Conservation (phyloP, 2,329 filamentous ascomycete species). For the Bimuria novae-zelandiae region DNA sequence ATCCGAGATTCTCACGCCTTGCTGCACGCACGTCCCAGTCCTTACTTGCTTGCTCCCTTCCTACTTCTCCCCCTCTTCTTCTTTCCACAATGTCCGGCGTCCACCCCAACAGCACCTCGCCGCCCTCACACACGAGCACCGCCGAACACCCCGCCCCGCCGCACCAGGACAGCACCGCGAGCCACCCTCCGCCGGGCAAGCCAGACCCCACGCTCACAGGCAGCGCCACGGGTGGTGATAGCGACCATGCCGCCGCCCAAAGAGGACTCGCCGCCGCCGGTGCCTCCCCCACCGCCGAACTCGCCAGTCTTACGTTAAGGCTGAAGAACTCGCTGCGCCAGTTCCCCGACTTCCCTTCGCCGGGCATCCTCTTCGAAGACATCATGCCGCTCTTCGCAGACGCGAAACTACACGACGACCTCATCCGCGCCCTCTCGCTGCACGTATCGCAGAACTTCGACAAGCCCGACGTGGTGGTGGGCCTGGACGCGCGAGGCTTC, state of each 20-base stretch:
- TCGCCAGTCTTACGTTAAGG: slow-evolving; percentile 63
- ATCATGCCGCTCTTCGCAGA: slow-evolving; percentile 95
- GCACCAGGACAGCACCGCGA: slow-evolving; percentile 31
- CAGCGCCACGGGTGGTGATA: slow-evolving; percentile 15
- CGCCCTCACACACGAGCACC: slow-evolving; percentile 25
- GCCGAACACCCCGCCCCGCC: slow-evolving; percentile 22
- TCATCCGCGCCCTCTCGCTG: slow-evolving; percentile 84
- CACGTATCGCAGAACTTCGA: slow-evolving; percentile 71
- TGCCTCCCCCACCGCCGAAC: slow-evolving; percentile 58
- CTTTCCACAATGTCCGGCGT: slow-evolving; percentile 37
- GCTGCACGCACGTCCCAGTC: slow-evolving; percentile 16
- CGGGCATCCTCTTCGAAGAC: slow-evolving; percentile 95
- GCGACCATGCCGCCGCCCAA: slow-evolving; percentile 50
- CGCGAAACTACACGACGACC: slow-evolving; percentile 70
- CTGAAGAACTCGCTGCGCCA: slow-evolving; percentile 76
- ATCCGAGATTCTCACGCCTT: slow-evolving; percentile 17
- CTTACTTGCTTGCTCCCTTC: slow-evolving; percentile 13
- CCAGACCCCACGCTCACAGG: slow-evolving; percentile 42
- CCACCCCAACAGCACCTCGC: slow-evolving; percentile 9
- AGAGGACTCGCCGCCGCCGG: slow-evolving; percentile 55
- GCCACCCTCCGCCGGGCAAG: slow-evolving; percentile 37
- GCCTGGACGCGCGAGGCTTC: slow-evolving; percentile 92
- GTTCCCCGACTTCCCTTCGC: slow-evolving; percentile 88
- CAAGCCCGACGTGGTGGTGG: slow-evolving; percentile 87
- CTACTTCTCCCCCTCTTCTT: slow-evolving; percentile 22